phyloP scores from a whole-genome alignment of 495 filamentous ascomycete species.

The Pseudoneurospora amorphoporcata region DNA sequence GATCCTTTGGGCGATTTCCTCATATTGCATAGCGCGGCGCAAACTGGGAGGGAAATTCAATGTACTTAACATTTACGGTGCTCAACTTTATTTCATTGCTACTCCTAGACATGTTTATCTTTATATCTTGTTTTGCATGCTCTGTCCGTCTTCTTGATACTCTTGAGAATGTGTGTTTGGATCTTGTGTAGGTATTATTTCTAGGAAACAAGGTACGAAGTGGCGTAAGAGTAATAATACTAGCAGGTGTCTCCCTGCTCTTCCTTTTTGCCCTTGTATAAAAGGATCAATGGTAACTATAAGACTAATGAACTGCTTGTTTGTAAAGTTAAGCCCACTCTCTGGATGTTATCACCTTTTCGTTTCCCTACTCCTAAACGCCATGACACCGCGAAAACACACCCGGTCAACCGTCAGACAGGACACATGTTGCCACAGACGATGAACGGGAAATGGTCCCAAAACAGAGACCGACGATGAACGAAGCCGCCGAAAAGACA shows the following conservation, averaged over 20 bases:
- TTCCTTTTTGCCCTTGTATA: not conserved
- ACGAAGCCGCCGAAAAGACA: not conserved
- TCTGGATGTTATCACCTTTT: not conserved
- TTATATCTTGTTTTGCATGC: not conserved
- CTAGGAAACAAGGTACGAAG: not conserved
- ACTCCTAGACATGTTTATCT: not conserved
- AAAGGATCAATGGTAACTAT: not conserved
- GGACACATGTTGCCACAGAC: not conserved
- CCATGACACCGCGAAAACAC: not conserved
- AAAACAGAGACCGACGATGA: not conserved
- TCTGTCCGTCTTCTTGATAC: not conserved
- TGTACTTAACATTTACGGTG: not conserved
- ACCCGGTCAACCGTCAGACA: not conserved
- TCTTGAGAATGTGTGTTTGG: not conserved
- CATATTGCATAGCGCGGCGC: conserved; percentile 24
- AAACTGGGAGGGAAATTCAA: not conserved
- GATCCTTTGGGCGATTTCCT: not conserved
- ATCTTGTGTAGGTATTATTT: not conserved
- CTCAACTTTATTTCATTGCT: not conserved
- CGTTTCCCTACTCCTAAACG: not conserved
- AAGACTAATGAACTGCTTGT: not conserved
- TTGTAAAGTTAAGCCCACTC: not conserved
- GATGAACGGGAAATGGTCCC: not conserved
- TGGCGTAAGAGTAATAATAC: not conserved
- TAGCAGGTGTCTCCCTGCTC: not conserved